phyloP scores from a whole-genome alignment of 805 yeast species.

The Tetrapisispora iriomotensis region DNA sequence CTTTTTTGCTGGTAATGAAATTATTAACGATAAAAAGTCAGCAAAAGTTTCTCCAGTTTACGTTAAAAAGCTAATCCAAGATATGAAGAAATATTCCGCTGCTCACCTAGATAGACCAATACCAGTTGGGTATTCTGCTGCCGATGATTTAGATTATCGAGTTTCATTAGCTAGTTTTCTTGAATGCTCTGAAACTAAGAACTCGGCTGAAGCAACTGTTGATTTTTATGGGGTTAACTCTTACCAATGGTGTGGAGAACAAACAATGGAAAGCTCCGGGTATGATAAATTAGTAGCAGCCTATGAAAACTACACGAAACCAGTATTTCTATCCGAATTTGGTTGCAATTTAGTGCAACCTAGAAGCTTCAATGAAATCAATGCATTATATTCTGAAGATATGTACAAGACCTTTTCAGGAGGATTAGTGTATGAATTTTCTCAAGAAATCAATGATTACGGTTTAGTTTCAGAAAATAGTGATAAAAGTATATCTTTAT shows the following conservation, averaged over 20 bases:
- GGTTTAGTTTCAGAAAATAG: constrained; percentile 54
- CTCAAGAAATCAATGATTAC: constrained; percentile 71
- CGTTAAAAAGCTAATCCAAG: constrained; percentile 69
- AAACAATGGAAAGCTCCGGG: constrained; percentile 73
- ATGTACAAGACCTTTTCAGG: constrained; percentile 79
- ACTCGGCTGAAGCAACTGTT: constrained; percentile 40
- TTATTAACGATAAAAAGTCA: constrained; percentile 70
- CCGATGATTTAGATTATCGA: constrained; percentile 77
- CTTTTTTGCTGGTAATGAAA: constrained; percentile 87
- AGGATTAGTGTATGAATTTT: constrained; percentile 72
- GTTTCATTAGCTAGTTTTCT: constrained; percentile 68
- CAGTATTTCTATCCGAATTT: constrained; percentile 82
- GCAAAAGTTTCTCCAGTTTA: constrained; percentile 60
- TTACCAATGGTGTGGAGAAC: constrained; percentile 94
- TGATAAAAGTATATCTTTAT: constrained; percentile 32
- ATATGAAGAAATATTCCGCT: constrained; percentile 63
- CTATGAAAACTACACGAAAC: constrained; percentile 57
- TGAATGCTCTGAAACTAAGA: constrained; percentile 53
- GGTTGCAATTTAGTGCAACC: constrained; percentile 84
- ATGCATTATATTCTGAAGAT: constrained; percentile 52
- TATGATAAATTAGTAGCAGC: constrained; percentile 60
- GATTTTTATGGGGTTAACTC: constrained; percentile 94
- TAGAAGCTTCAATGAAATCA: constrained; percentile 67
- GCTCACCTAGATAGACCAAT: constrained; percentile 50
- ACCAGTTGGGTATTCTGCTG: constrained; percentile 95